Evolutionary conservation across 1,284 basidiomycete species (phyloP), one percentile per base, ranked within the genome.

Genomic region (Cryptococcus deneoformans): DNA sequence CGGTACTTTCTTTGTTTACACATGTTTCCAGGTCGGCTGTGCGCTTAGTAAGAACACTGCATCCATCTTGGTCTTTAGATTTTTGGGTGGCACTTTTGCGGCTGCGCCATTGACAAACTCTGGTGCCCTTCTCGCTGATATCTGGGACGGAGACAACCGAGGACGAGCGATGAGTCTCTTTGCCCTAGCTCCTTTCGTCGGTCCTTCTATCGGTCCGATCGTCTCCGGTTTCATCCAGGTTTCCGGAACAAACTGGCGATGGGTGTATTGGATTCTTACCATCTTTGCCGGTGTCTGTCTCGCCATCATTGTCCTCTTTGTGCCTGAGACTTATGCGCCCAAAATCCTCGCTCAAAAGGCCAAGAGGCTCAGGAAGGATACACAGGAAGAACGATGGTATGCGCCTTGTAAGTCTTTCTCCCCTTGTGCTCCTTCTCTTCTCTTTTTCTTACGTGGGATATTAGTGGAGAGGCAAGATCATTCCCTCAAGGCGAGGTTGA

Each of bases 321-420:
- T 93, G 0, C 88, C 88, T 0, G 90, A 93, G 77, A 91, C 90
- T 54, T 87, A 81, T 58, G 74, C 77, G 0, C 81, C 81, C 2
- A 71, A 70, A 46, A 72, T 92, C 9, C 80, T 90, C 5, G 72
- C 72, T 38, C 64, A 66, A 3, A 83, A 83, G 68, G 83, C 83
- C 2, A 72, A 77, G 61, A 67, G 75, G 3, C 61, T 83, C 14
- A 75, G 83, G 16, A 82, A 82, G 67, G 80, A 82, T 54, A 90
- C 88, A 0, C 85, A 85, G 0, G 85, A 92, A 66, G 70, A 80
- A 16, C 77, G 81, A 10, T 92, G 84, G 62, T 85, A 85, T 66
- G 70, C 79, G 0, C 76, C 78, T 1, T 63, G 77, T 63, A 70
- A 79, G 69, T 70, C 53, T 20, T 34, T 12, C 40, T 2, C 45